These are phyloP conservation scores for Citrus inodora DNA, from an alignment of 345 rosid genomes.

Conservation along the genomic window DNA sequence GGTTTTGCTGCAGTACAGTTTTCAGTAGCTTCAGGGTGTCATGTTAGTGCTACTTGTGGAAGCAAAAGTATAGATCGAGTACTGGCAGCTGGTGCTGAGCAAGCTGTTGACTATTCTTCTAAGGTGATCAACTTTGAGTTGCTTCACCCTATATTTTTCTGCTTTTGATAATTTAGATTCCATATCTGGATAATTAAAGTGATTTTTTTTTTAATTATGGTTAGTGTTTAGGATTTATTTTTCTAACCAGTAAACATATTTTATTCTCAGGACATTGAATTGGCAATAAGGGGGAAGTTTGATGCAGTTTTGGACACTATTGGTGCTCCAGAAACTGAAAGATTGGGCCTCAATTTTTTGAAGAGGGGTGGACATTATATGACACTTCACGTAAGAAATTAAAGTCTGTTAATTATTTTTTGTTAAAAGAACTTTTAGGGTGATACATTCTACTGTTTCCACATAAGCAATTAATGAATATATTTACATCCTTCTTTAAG, in stretches of 20 bases:
- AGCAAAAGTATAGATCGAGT: constrained; percentile 56
- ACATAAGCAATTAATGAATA: background rate
- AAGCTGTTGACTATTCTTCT: constrained; percentile 78
- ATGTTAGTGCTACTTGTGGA: constrained; percentile 79
- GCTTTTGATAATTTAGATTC: background rate
- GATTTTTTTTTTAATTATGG: background rate
- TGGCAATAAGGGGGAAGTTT: constrained; percentile 78
- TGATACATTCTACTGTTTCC: background rate
- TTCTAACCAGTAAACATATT: constrained; percentile 5
- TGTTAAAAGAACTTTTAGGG: background rate
- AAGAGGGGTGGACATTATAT: constrained; percentile 85
- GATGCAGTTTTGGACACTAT: constrained; percentile 95
- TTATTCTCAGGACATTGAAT: constrained; percentile 63
- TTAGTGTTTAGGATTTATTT: background rate
- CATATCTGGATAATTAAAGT: constrained; percentile 4
- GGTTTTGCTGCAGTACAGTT: constrained; percentile 93
- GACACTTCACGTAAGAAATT: constrained; percentile 75
- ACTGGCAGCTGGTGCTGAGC: constrained; percentile 79
- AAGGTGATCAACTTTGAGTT: constrained; percentile 45
- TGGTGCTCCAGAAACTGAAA: constrained; percentile 85
- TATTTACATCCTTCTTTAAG: constrained; percentile 37
- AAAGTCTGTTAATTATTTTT: constrained; percentile 1
- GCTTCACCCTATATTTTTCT: background rate
- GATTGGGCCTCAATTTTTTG: constrained; percentile 68
- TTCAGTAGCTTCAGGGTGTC: constrained; percentile 73